Base-by-base conservation (phyloP, 345 rosid genomes). In the Kernera saxatilis region DNA sequence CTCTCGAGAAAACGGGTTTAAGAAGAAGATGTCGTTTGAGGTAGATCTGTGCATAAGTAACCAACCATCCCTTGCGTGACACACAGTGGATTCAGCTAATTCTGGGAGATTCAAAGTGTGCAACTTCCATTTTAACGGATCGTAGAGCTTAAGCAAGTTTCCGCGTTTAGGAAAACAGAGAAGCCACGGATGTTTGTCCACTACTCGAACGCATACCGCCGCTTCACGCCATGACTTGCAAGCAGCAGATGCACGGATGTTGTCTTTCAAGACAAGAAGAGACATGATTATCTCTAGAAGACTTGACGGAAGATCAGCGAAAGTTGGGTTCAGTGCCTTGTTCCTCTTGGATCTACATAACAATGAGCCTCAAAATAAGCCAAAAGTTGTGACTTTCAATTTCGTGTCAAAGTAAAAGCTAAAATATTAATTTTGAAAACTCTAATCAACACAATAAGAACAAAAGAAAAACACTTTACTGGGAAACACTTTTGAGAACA, bases 21-120 rank as follows among this genome's bases (percentile, higher is more conserved):
- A 84, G 76, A 87, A 87, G 82, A 87, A 87, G 27, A 87, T 64
- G 2, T 78, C 84, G 12, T 79, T 78, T 15, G 76, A 79, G 59
- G 57, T 76, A 6, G 73, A 75, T 72, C 74, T 74, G 70, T 71
- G 81, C 21, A 79, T 73, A 80, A 87, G 70, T 69, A 87, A 80
- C 93, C 90, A 87, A 8, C 88, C 79, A 23, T 82, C 87, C 78
- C 75, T 84, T 10, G 83, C 51, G 73, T 81, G 80, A 62, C 88
- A 85, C n/a, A 85, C 84, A 64, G 81, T 77, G n/a, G 84, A 72
- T n/a, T 70, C 82, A 6, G 46, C 46, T 43, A 43, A 3, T 3
- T 43, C 46, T 15, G 46, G 21, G 0, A 15, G 21, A 6, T 43
- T 6, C 46, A 43, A 43, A 43, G 46, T 43, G 46, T 43, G 15